These are phyloP conservation scores for Vachellia pachyceras DNA, from an alignment of 306 rosid species.

Conservation along the genomic window DNA sequence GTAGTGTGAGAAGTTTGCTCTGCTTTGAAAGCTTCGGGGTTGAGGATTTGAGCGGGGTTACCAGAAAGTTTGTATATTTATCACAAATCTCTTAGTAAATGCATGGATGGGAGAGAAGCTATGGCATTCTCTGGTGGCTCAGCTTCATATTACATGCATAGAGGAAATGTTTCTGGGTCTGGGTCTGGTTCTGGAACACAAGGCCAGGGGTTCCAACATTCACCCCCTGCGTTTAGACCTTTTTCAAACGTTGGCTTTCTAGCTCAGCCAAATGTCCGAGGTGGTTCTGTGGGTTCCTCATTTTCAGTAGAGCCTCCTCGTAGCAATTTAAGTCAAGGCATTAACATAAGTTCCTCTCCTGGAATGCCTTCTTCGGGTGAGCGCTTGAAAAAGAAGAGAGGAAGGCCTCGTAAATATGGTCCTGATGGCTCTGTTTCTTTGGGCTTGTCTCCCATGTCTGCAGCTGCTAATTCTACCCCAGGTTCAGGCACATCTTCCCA, in stretches of 20 bases:
- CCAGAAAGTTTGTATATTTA: conserved; percentile 23
- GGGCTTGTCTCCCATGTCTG: conserved; percentile 78
- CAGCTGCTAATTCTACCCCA: conserved; percentile 55
- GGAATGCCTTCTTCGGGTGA: conserved; percentile 65
- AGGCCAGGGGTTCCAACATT: conserved; percentile 66
- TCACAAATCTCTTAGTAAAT: conserved; percentile 59
- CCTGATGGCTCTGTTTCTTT: conserved; percentile 82
- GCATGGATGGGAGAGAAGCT: conserved; percentile 99
- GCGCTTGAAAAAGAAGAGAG: conserved; percentile 90
- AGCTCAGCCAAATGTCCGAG: conserved; percentile 64
- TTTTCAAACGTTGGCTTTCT: conserved; percentile 61
- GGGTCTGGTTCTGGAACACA: conserved; percentile 72
- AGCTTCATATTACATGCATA: conserved; percentile 81
- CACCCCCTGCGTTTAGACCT: conserved; percentile 72
- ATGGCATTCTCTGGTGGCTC: conserved; percentile 89
- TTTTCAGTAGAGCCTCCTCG: conserved; percentile 65
- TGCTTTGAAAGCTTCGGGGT: conserved; percentile 10
- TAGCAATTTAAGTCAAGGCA: conserved; percentile 63
- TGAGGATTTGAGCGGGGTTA: conserved; percentile 38
- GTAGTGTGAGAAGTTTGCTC: conserved; percentile 12
- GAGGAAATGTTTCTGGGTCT: conserved; percentile 79
- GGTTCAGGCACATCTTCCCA: conserved; percentile 55
- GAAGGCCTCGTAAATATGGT: conserved; percentile 94
- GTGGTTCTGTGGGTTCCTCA: conserved; percentile 57
- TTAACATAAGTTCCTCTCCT: conserved; percentile 50